phyloP scores from a whole-genome alignment of 192 early-diverging fungal genomes.

The Coemansia sp. region DNA sequence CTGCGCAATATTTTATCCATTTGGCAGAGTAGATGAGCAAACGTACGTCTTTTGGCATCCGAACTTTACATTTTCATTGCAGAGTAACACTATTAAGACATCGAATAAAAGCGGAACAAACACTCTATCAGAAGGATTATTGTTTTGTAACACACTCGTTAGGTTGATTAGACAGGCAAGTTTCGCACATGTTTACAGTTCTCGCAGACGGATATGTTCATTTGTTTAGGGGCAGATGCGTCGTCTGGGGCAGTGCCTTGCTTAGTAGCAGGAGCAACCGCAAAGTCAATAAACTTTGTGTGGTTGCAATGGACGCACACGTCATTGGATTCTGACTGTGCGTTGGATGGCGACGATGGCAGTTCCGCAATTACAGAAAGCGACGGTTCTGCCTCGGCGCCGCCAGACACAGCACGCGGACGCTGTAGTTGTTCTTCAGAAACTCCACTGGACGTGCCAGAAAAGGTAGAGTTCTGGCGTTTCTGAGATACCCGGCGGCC shows the following conservation, averaged over 20 bases:
- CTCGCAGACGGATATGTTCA: slow-evolving; percentile 36
- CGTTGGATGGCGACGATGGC: slow-evolving; percentile 1
- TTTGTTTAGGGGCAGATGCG: background rate
- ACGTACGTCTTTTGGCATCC: background rate
- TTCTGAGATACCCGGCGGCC: slow-evolving; percentile 31
- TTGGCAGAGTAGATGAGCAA: background rate
- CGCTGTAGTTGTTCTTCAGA: background rate
- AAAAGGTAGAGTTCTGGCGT: slow-evolving; percentile 14
- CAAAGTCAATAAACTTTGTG: slow-evolving; percentile 35
- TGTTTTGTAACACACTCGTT: background rate
- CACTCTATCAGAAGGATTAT: background rate
- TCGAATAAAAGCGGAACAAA: background rate
- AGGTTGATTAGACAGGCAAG: slow-evolving; percentile 16
- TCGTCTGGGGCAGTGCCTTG: background rate
- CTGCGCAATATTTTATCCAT: background rate
- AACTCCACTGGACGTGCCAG: slow-evolving; percentile 4
- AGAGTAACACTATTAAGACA: too few species aligned
- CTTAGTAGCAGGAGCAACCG: slow-evolving; percentile 19
- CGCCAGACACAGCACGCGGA: slow-evolving; percentile 10
- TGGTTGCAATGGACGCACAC: slow-evolving; percentile 41
- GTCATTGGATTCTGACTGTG: background rate
- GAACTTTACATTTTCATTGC: background rate
- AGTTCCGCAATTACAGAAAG: slow-evolving; percentile 12
- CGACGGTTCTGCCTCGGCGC: background rate
- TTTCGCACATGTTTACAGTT: slow-evolving; percentile 41